Evolutionary conservation across 75 land plant species (phyloP), one percentile per base, ranked within the genome.

Genomic region (Picea glauca): DNA sequence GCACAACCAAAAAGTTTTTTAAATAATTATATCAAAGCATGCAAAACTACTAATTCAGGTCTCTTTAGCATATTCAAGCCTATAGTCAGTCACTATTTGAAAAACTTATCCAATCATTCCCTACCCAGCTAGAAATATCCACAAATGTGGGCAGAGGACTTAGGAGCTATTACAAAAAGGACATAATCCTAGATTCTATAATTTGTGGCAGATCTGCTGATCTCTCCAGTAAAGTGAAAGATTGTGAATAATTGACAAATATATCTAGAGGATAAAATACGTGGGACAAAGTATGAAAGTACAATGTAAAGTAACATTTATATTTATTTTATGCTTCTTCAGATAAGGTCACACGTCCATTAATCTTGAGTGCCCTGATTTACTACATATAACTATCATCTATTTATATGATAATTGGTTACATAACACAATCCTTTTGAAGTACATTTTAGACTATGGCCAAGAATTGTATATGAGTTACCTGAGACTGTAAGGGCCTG

Each of bases 401-500:
- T 50, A 50, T 50, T 50, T 20, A 40, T 20, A 40, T 3, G 9
- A 38, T 33, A 15, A 33, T 43, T 70, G 54, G 11, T 50, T 50
- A 9, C 54, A 7, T 1, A 70, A 18, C 43, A n/a, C 23, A 70
- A 38, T 40, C 23, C 40, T 33, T 40, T 38, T 38, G 13, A 38
- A 38, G 0, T 32, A 38, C 11, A 70, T 35, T 38, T 2, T 18
- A 4, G 43, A 67, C 18, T 17, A 38, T 3, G 43, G 20, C 6
- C 43, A 38, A 20, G 11, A 20, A 33, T 43, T 43, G 54, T 50
- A 20, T 50, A 20, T 70, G 43, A n/a, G 6, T 68, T 68, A 68
- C 73, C 54, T 70, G 54, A 70, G 73, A 70, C 43, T 70, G 73
- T 38, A 70, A 70, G 26, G 73, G 38, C 21, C 73, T 8, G 54